Percentiles rank a stretch among this genome's conserved stretches.
Evolutionary conservation across 805 yeast species (phyloP).

Genomic region (Blastobotrys mokoenaii): DNA sequence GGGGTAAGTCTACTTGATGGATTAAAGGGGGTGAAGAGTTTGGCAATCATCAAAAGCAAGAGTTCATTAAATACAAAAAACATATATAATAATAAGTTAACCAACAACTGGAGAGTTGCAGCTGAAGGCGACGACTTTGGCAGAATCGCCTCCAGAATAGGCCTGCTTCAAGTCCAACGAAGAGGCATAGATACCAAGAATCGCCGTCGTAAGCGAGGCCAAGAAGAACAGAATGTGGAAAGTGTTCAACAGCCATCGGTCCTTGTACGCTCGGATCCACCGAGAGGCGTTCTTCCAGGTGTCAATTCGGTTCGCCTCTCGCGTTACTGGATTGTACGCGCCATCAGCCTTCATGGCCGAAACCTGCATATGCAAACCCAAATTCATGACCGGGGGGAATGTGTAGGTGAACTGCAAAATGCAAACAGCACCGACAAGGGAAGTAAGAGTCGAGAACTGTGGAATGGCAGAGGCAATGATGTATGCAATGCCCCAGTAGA

Average conservation of each 20-base stretch:
- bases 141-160: slow-evolving; percentile 8
- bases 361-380: slow-evolving; percentile 21
- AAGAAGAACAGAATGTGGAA: slow-evolving; percentile 22
- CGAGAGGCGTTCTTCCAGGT: slow-evolving; percentile 29
- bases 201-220: slow-evolving; percentile 27
- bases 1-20: no score
- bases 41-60: no score
- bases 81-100: no score
- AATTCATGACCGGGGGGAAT: slow-evolving; percentile 29
- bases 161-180: slow-evolving; percentile 14
- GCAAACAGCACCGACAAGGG: slow-evolving; percentile 37
- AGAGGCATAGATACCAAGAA: slow-evolving; percentile 25
- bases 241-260: slow-evolving; percentile 20
- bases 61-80: no score
- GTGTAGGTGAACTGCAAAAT: slow-evolving; percentile 40
- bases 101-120: slow-evolving; percentile 12
- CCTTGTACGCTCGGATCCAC: slow-evolving; percentile 27
- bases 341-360: slow-evolving; percentile 26
- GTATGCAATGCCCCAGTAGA: slow-evolving; percentile 39
- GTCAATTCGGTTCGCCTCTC: slow-evolving; percentile 20
- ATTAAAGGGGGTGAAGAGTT: no score
- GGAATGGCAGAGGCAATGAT: slow-evolving; percentile 39
- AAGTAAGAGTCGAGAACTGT: slow-evolving; percentile 32
- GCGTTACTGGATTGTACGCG: slow-evolving; percentile 18
- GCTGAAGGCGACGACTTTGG: slow-evolving; percentile 14